Base-by-base conservation (phyloP, 331 rosid species). In the Phaseolus coccineus region DNA sequence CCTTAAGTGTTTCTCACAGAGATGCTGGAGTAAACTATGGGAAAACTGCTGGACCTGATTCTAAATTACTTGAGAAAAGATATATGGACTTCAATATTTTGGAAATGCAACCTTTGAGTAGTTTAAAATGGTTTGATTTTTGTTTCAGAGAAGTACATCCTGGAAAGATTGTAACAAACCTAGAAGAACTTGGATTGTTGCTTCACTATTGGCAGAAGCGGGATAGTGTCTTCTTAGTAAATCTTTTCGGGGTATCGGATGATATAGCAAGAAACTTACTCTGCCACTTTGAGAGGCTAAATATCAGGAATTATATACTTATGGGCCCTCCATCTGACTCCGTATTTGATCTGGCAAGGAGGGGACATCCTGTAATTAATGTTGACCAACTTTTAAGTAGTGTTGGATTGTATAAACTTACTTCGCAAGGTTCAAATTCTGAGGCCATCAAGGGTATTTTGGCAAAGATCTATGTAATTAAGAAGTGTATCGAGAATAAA, bases 31-130 rank as follows among this genome's bases (percentile, higher is more conserved):
- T 94, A 5, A 94, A 92, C 81, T 94, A 92, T 13, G 97, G 97
- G 77, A 94, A 94, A 85, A 92, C 97, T 72, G 97, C 91, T 71
- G 97, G 98, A 74, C 97, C 98, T 71, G 98, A 94, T 86, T 94
- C 98, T 69, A 82, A 81, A 63, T 81, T 94, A 74, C 71, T 94
- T 64, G 87, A 91, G 68, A 86, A 88, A 81, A 85, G 83, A 68
- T 86, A 91, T 55, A 84, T 87, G 39, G 93, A 91, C 81, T 90
- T 84, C 55, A 74, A 85, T 81, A 40, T 91, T 80, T 76, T 88
- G 87, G 93, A 86, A 83, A 85, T 87, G 97, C 88, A 71, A 55
- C 90, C 94, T 1, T 71, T 89, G 86, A 86, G 85, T 37, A 78
- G 89, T 73, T 87, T 94, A 75, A 92, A 87, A 84, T 90, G 97